A percentile compares a stretch with the other conserved stretches of the same genome.
Evolutionary conservation across 2,329 filamentous ascomycete genomes (phyloP).

Genomic region (Colletotrichum cereale): DNA sequence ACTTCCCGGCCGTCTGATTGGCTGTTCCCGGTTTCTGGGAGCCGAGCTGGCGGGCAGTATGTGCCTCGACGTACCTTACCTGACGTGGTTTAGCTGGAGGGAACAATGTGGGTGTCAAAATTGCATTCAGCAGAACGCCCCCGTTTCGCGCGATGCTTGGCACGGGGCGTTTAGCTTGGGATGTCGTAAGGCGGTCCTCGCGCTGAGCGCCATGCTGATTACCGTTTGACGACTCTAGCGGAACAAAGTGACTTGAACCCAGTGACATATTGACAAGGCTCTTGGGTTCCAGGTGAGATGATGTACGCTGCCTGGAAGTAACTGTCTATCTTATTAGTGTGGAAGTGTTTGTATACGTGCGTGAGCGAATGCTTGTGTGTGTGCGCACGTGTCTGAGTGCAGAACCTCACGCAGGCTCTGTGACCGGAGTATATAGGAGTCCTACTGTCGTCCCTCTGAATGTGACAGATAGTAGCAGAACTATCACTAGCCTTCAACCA

Average conservation of each 20-base stretch:
- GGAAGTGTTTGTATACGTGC: not conserved
- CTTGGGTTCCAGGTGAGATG: conserved; percentile 2
- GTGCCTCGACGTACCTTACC: not conserved
- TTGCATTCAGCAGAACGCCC: not conserved
- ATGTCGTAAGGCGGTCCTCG: conserved; percentile 12
- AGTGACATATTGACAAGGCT: conserved; percentile 18
- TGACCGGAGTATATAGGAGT: conserved; percentile 28
- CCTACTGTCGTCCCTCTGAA: conserved; percentile 4
- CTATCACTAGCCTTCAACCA: not conserved
- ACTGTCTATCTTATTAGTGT: not conserved
- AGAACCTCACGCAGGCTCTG: conserved; percentile 10
- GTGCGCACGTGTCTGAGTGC: not conserved
- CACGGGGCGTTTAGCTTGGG: not conserved
- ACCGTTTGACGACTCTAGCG: not conserved
- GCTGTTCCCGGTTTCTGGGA: conserved; percentile 33
- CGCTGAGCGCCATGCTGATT: not conserved
- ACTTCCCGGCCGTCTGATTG: conserved; percentile 11
- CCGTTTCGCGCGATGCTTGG: conserved; percentile 1
- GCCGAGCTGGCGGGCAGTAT: not conserved
- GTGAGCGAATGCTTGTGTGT: not conserved
- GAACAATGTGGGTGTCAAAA: not conserved
- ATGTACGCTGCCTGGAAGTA: not conserved
- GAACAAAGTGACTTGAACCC: not conserved
- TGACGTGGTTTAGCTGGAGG: not conserved
- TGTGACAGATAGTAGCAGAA: conserved; percentile 23